Conservation (phyloP, 768 basidiomycete genomes). For the Leccinum variicolor region DNA sequence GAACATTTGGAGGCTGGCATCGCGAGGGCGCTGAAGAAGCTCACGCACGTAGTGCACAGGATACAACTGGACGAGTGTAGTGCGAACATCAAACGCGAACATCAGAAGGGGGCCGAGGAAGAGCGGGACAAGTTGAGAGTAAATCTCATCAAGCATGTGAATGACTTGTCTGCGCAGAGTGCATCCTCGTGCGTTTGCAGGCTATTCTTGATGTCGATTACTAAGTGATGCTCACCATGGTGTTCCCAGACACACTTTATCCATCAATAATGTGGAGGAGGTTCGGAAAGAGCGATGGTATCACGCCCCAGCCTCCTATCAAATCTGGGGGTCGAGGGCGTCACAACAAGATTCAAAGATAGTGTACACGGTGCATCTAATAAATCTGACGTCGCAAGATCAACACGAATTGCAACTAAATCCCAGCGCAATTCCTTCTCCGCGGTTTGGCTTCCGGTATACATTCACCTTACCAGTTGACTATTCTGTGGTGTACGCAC, state of each 20-base stretch:
- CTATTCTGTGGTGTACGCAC: slow-evolving; percentile 16
- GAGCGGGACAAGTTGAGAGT: slow-evolving; percentile 12
- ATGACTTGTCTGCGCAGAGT: slow-evolving; percentile 7
- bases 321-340: slow-evolving; percentile 1
- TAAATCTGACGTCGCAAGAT: slow-evolving; percentile 29
- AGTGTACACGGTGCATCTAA: slow-evolving; percentile 21
- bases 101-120: slow-evolving; percentile 1
- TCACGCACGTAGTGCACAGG: slow-evolving; percentile 5
- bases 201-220: background rate
- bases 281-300: background rate
- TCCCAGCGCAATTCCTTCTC: slow-evolving; percentile 17
- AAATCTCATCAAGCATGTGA: slow-evolving; percentile 18
- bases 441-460: slow-evolving; percentile 13
- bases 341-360: slow-evolving; percentile 16
- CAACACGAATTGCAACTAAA: slow-evolving; percentile 26
- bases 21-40: slow-evolving; percentile 3
- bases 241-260: slow-evolving; percentile 11
- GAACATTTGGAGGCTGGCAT: background rate
- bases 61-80: slow-evolving; percentile 5
- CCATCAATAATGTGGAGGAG: background rate
- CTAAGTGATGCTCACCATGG: background rate
- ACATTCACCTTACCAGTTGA: slow-evolving; percentile 19
- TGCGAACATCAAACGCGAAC: background rate
- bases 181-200: slow-evolving; percentile 6
- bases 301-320: background rate